Percentiles rank a stretch among this genome's conserved stretches.
phyloP scores from a whole-genome alignment of 2,329 filamentous ascomycete genomes.

The Colletotrichum caudatum region DNA sequence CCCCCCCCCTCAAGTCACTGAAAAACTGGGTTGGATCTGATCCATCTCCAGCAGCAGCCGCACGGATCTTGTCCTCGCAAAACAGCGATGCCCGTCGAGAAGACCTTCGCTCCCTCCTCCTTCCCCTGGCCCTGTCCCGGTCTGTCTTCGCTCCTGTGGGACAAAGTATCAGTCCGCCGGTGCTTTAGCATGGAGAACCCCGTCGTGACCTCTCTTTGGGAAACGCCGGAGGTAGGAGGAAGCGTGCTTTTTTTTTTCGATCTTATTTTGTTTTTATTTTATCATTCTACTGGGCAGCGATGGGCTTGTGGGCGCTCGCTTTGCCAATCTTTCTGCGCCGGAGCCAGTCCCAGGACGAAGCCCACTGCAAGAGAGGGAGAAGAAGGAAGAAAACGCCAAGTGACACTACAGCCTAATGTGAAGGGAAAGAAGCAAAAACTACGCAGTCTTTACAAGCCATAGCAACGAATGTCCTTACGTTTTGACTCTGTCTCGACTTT shows the following conservation, averaged over 20 bases:
- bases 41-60: no score
- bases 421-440: neutral
- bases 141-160: neutral
- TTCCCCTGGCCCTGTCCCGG: slow-evolving; percentile 7
- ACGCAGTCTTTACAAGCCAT: neutral
- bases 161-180: neutral
- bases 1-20: neutral
- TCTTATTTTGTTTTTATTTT: no score
- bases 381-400: neutral
- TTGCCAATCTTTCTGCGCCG: neutral
- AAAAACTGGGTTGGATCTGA: neutral
- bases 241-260: neutral
- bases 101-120: neutral
- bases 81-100: neutral
- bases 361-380: neutral
- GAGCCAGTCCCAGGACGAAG: no score
- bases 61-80: neutral
- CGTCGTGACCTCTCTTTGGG: no score
- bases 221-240: neutral
- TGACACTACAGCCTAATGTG: neutral
- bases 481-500: neutral
- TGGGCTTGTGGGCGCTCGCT: neutral
- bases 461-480: neutral
- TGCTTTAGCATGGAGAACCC: neutral
- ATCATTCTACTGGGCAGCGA: neutral